Base-by-base conservation (phyloP, 2,329 filamentous ascomycete species). In the Aspergillus sp. region DNA sequence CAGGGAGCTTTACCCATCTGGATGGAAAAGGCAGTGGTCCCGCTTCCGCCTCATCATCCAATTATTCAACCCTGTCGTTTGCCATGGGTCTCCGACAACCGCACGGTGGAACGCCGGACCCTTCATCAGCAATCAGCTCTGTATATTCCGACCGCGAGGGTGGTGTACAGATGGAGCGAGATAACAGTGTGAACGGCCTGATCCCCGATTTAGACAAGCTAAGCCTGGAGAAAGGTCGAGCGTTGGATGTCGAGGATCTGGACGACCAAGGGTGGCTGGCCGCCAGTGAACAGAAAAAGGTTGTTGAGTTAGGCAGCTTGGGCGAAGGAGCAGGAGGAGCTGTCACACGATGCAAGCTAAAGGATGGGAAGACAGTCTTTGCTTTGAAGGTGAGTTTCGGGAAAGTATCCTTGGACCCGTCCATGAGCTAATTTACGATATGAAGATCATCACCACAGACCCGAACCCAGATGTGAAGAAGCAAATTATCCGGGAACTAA, bases 401-500 rank as follows among this genome's bases (percentile, higher is more conserved):
- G 38, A 17, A 39, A 7, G 6, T 48, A 58, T 26, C 15, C 39
- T 17, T 32, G 53, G 3, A 17, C 32, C 32, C 24, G 5, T 36
- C 5, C 15, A 24, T 13, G 36, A 56, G 43, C 58, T 61, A 43
- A 59, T 63, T 20, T 18, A 36, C 7, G 55, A 63, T 36, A 49
- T 62, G 67, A 59, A 96, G 93, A 89, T 99, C 70, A 99, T 99
- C 72, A 99, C 95, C 3, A 97, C 95, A 34, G 96, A 98, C 72
- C 95, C 95, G 2, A 95, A 99, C 67, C 93, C 95, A 12, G 93
- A 97, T 71, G 91, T 98, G 60, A 98, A 97, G 82, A 97, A 96
- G 74, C 95, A 99, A 76, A 99, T 99, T 67, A 85, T 98, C 59
- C 89, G 95, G 70, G 95, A 99, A 74, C 82, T 99, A 53, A 91